Evolutionary conservation across 768 basidiomycete species (phyloP), one percentile per base, ranked within the genome.

Genomic region (Pleurotus platypus): DNA sequence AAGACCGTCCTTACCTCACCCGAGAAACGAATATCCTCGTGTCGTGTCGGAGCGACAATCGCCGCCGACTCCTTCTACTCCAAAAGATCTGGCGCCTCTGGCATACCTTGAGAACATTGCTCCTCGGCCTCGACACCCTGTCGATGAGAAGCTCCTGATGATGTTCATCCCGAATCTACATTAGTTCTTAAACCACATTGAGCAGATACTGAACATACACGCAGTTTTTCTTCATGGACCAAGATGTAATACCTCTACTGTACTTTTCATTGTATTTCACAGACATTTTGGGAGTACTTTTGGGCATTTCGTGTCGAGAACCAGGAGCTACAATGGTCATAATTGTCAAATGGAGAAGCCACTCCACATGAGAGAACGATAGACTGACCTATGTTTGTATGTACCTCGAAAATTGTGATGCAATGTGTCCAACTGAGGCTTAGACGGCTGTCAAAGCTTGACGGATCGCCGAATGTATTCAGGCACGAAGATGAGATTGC

Each of bases 81-180:
- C 66, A 27, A 69, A 72, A 49, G 62, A 64, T 47, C 80, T 90
- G 24, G 86, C 86, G 13, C 88, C 88, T 20, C 75, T 90, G 5
- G 75, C 82, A n/a, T 89, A 87, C 67, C 78, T 88, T 45, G 79
- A 87, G 66, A 81, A 79, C 46, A 76, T 82, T 39, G 78, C 86
- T 13, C 84, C 84, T 27, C 80, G 79, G 46, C 82, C 83, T 64
- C 81, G 88, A 54, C 83, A 89, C 62, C 86, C 87, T 1, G 73
- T 86, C 51, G 89, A 90, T 61, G 51, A 54, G 39, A 54, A 54
- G 51, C 27, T 54, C 13, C 51, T 54, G 4, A 54, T 54, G 51
- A 54, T 54, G 51, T 40, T 54, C n/a, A 54, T 24, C 22, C 51
- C 51, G 20, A 39, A 54, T 22, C 15, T 54, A 42, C 39, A 42